Base-by-base conservation (phyloP, 1,139 yeast genomes). In the Kurtzmaniella natalensis region DNA sequence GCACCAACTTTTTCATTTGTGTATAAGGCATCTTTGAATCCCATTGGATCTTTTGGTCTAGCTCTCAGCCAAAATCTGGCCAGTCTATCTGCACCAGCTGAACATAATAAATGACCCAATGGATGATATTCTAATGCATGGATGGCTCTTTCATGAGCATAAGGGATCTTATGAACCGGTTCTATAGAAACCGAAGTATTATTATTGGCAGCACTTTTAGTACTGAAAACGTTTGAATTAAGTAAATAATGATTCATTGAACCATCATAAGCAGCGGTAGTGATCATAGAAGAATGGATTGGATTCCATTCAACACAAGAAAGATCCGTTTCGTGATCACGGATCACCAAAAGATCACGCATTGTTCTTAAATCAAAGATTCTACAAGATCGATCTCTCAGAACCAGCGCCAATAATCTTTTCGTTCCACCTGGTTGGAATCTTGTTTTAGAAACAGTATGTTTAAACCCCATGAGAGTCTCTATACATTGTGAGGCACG, bases 41-140 rank as follows among this genome's bases (percentile, higher is more conserved):
- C 84, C 53, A 74, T 75, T 1, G 87, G 83, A 59, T 92, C 98
- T 46, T 82, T 83, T 1, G 96, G 97, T 52, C 95, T 70, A 1
- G 94, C 84, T 35, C 98, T 70, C 23, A 92, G 80, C 98, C 98
- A 92, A 60, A 92, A 86, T 41, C 96, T 64, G n/a, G 95, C 87
- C 9, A 94, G 79, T 52, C 94, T 76, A 58, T 92, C 98, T 39
- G 94, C 88, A 18, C 96, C 92, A 0, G 96, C 97, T 11, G 96
- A 80, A 40, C 94, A 82, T 31, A 92, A 67, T 36, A 89, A 66
- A 58, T 92, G 97, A 2, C 98, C 98, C 49, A 86, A 67, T 3
- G 97, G 97, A 59, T 89, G 96, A 52, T 88, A 92, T 45, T 89
- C 94, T 41, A 92, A 59, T 2, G 95, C 78, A 61, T 92, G 88